Evolutionary conservation across 257 asterid genomes (phyloP).

Genomic region (Fraxinus anomala): DNA sequence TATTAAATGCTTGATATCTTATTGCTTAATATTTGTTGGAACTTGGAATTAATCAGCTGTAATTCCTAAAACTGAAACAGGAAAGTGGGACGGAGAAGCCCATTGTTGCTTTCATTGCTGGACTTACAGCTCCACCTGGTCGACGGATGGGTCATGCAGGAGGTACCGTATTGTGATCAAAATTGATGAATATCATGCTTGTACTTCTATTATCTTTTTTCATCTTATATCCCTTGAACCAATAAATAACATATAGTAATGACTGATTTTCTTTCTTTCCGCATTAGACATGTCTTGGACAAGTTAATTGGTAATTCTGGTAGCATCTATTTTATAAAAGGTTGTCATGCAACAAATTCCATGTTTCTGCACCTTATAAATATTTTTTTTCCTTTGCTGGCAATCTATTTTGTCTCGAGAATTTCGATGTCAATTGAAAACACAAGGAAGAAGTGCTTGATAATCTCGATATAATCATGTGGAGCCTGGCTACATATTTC

Average conservation of each 20-base stretch:
- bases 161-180: constrained; percentile 44
- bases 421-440: neutral
- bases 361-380: neutral
- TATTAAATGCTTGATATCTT: constrained; percentile 4
- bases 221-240: constrained; percentile 11
- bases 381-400: neutral
- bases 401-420: neutral
- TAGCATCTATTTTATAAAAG: neutral
- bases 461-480: neutral
- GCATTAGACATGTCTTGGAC: neutral
- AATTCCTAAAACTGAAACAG: constrained; percentile 42
- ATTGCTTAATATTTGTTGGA: constrained; percentile 13
- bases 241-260: neutral
- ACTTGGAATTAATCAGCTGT: constrained; percentile 6
- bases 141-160: constrained; percentile 99
- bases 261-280: neutral
- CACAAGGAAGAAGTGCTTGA: neutral
- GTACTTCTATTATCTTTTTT: constrained; percentile 1
- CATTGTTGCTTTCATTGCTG: constrained; percentile 93
- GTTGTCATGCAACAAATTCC: neutral
- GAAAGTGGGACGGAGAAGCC: constrained; percentile 94
- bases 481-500: neutral
- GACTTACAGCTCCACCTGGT: constrained; percentile 99
- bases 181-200: neutral
- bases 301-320: neutral